phyloP scores from a whole-genome alignment of 2,329 filamentous ascomycete species.

The Geosmithia flava region DNA sequence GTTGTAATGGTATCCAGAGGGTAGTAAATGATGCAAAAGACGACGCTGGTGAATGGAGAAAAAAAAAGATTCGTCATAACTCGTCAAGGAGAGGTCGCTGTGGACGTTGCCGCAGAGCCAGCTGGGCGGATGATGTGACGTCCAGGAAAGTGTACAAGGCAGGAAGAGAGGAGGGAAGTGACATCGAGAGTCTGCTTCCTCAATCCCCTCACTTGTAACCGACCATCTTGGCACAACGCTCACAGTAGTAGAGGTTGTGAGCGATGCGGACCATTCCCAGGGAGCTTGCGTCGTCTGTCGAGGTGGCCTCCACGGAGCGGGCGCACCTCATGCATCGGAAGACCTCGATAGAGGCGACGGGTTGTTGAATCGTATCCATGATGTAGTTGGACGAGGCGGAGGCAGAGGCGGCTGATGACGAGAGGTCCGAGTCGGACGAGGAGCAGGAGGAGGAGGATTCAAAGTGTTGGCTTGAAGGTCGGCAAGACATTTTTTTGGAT shows the following conservation, averaged over 20 bases:
- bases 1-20: too few relatives aligned
- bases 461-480: slow-evolving; percentile 6
- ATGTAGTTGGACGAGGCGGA: slow-evolving; percentile 22
- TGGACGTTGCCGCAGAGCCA: not conserved
- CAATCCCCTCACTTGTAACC: slow-evolving; percentile 45
- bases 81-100: not conserved
- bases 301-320: slow-evolving; percentile 46
- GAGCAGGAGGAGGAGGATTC: slow-evolving; percentile 7
- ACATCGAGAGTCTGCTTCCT: too few relatives aligned
- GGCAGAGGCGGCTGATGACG: slow-evolving; percentile 18
- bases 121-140: too few relatives aligned
- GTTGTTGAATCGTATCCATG: slow-evolving; percentile 33
- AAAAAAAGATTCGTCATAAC: not conserved
- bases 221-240: slow-evolving; percentile 49
- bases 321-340: slow-evolving; percentile 52
- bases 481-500: slow-evolving; percentile 1
- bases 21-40: too few relatives aligned
- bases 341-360: slow-evolving; percentile 42
- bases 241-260: slow-evolving; percentile 55
- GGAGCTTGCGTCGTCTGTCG: slow-evolving; percentile 43
- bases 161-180: not conserved
- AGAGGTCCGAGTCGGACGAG: slow-evolving; percentile 29
- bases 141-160: too few relatives aligned
- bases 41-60: not conserved
- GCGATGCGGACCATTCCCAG: slow-evolving; percentile 54